These are phyloP conservation scores for Trichomonas tenax DNA, from an alignment of 208 protist species.

Conservation along the genomic window DNA sequence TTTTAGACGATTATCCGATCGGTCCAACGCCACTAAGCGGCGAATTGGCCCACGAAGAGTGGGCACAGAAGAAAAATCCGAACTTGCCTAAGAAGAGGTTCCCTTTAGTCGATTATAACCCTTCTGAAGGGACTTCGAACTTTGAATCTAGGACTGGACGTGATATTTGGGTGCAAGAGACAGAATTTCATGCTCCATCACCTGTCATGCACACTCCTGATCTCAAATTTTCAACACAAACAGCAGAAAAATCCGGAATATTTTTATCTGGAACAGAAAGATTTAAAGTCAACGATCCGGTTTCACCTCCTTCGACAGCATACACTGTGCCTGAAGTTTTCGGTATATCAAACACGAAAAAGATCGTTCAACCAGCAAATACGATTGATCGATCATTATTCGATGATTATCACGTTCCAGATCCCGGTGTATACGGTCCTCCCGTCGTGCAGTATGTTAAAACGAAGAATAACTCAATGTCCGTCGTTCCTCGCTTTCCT, in stretches of 20 bases:
- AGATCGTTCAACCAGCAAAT: neutral
- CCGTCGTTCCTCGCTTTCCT: neutral
- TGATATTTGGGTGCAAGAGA: neutral
- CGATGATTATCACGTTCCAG: neutral
- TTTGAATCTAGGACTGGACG: neutral
- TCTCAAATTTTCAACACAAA: neutral
- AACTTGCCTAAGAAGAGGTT: neutral
- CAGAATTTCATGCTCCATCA: neutral
- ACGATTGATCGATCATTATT: neutral
- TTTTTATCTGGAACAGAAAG: neutral
- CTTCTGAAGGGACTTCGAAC: neutral
- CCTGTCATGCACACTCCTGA: neutral
- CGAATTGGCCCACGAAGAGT: neutral
- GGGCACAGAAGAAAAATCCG: neutral
- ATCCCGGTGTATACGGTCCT: neutral
- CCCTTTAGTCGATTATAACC: neutral
- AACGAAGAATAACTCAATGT: neutral
- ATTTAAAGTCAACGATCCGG: neutral
- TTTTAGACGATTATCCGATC: neutral
- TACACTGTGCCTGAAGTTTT: neutral
- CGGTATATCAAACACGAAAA: neutral
- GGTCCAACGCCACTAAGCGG: neutral
- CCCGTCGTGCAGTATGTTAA: neutral
- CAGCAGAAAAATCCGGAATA: neutral
- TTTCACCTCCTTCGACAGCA: neutral